Evolutionary conservation across 2,329 filamentous ascomycete species (phyloP), one percentile per base, ranked within the genome.

Genomic region (Leptosphaerulina australis): DNA sequence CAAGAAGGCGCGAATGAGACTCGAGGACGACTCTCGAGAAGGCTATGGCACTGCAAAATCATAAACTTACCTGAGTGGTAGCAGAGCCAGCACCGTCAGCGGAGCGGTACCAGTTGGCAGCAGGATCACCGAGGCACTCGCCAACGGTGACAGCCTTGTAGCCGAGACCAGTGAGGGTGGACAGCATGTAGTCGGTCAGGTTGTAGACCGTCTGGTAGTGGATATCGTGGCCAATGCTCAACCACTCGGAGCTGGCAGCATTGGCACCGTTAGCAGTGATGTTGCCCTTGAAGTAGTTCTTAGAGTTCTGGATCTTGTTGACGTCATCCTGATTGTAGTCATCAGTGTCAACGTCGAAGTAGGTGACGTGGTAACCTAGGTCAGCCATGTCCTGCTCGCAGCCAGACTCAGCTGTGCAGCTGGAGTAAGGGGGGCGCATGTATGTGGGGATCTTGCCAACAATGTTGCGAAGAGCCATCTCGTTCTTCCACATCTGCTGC

Each of bases 321-420:
- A 81, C 74, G 3, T 76, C 72, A 51, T 77, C 70, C 41, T 81
- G 77, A 62, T 84, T 79, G 76, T 84, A 86, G 70, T 86, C 84
- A 40, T 83, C 79, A 1, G 83, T 79, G 63, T 87, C 83, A 38
- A 86, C 73, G 55, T 86, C 81, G 62, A 84, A 77, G 60, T 82
- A 85, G 60, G 82, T 80, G 62, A 85, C 77, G 63, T 83, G 82
- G 74, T 84, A 85, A 47, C 80, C 80, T 39, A 85, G 66, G 35
- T 65, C 67, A 28, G 73, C 66, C 64, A 77, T 64, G 40, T 72
- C 66, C 15, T 64, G 49, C 61, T 74, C 67, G 59, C 76, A 79
- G 18, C 73, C 75, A 12, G 70, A 72, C 21, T 57, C 62, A 28
- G 64, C 60, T 28, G 71, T 73, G 64, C 78, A 80, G 64, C 77